Evolutionary conservation across 2,329 filamentous ascomycete genomes (phyloP).

Genomic region (Ceratocystis cacaofunesta): DNA sequence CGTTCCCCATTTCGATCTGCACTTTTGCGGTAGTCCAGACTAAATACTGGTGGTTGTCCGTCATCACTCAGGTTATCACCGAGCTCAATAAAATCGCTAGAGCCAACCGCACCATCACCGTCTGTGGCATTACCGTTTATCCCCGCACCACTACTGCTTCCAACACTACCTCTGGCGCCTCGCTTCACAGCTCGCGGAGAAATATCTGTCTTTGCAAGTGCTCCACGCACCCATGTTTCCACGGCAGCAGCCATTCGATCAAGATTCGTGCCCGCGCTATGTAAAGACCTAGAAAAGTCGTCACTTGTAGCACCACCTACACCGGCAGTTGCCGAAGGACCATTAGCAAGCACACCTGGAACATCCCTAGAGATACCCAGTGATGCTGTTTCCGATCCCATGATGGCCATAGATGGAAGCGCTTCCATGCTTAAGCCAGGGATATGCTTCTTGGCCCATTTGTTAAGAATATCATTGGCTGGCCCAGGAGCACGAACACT

Average conservation of each 20-base stretch:
- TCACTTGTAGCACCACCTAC: conserved; percentile 23
- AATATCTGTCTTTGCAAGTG: conserved; percentile 46
- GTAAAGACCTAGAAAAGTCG: conserved; percentile 1
- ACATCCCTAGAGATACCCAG: conserved; percentile 36
- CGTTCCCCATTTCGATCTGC: not conserved
- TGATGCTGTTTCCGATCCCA: conserved; percentile 44
- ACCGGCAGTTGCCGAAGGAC: conserved; percentile 25
- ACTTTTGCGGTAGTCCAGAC: not conserved
- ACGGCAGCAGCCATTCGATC: conserved; percentile 78
- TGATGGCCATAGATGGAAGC: conserved; percentile 50
- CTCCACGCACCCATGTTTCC: conserved; percentile 78
- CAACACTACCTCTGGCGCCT: not conserved
- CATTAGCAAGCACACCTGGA: conserved; percentile 34
- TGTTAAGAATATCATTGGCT: conserved; percentile 69
- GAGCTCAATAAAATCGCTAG: conserved; percentile 53
- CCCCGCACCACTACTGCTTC: conserved; percentile 14
- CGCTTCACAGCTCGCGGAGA: not conserved
- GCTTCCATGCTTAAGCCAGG: conserved; percentile 61
- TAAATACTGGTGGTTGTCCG: conserved; percentile 23
- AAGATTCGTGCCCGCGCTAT: conserved; percentile 39
- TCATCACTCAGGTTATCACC: conserved; percentile 47
- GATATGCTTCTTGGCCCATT: conserved; percentile 69
- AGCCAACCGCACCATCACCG: conserved; percentile 29
- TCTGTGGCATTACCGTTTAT: conserved; percentile 22
- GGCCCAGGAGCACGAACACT: conserved; percentile 62